A percentile compares a stretch with the other conserved stretches of the same genome.
Evolutionary conservation across 805 yeast genomes (phyloP).

Genomic region (Yarrowia divulgata): DNA sequence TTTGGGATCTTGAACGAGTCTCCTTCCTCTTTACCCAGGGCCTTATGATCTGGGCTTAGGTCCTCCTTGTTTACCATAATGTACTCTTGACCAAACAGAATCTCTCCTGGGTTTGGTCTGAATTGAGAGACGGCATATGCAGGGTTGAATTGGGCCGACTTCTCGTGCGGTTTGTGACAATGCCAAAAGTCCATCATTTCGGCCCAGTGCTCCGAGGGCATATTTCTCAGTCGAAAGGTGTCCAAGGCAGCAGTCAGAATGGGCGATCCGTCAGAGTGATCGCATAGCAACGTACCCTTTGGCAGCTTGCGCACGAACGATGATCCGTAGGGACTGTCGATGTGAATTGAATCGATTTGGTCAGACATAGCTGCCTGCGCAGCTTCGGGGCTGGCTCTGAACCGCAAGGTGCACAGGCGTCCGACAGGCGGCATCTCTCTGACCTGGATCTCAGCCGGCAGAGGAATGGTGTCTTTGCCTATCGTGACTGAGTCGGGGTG

Average conservation of each 20-base stretch:
- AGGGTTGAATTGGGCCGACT: slow-evolving; percentile 40
- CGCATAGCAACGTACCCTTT: not conserved
- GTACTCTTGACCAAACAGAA: slow-evolving; percentile 33
- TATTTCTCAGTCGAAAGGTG: slow-evolving; percentile 53
- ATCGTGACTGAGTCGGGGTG: not conserved
- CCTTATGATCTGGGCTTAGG: slow-evolving; percentile 32
- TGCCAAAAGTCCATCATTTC: slow-evolving; percentile 99
- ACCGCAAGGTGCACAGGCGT: not conserved
- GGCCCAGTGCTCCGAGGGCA: slow-evolving; percentile 94
- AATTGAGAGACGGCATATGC: slow-evolving; percentile 46
- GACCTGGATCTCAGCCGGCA: slow-evolving; percentile 17
- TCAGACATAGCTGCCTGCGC: not conserved
- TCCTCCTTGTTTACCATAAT: slow-evolving; percentile 40
- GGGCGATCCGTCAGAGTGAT: not conserved
- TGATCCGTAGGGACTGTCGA: slow-evolving; percentile 29
- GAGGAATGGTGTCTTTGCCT: slow-evolving; percentile 17
- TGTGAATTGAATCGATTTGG: slow-evolving; percentile 21
- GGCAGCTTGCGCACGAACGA: slow-evolving; percentile 19
- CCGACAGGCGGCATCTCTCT: slow-evolving; percentile 16
- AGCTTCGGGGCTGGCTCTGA: slow-evolving; percentile 15
- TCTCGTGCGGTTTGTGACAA: slow-evolving; percentile 66
- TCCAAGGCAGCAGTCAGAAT: slow-evolving; percentile 20
- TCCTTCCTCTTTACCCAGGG: slow-evolving; percentile 12
- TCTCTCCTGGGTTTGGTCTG: slow-evolving; percentile 53
- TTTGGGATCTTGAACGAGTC: slow-evolving; percentile 23